Evolutionary conservation across 2,329 filamentous ascomycete species (phyloP).

Genomic region (Lasiodiplodia citricola): DNA sequence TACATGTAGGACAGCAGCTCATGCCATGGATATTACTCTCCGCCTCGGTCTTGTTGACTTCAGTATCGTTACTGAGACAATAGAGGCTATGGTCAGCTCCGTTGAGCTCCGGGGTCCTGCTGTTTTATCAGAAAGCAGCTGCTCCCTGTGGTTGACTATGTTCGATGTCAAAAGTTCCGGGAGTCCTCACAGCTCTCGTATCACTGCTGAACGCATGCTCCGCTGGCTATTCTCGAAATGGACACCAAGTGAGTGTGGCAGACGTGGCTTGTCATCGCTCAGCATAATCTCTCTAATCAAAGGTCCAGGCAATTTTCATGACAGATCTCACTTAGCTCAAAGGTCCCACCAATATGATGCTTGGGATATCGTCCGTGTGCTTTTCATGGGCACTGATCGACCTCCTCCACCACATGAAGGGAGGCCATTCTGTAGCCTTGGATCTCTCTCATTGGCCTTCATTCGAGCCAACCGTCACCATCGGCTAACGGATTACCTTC

Average conservation of each 20-base stretch:
- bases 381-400: slow-evolving; percentile 72
- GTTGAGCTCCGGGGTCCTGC: slow-evolving; percentile 84
- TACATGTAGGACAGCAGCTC: slow-evolving; percentile 78
- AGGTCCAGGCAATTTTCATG: slow-evolving; percentile 54
- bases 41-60: slow-evolving; percentile 70
- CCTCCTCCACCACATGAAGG: slow-evolving; percentile 34
- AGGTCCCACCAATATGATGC: slow-evolving; percentile 69
- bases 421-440: slow-evolving; percentile 44
- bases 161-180: slow-evolving; percentile 69
- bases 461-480: slow-evolving; percentile 47
- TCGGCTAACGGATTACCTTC: slow-evolving; percentile 56
- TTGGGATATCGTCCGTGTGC: slow-evolving; percentile 68
- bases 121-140: slow-evolving; percentile 76
- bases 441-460: slow-evolving; percentile 52
- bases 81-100: slow-evolving; percentile 74
- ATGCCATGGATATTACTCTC: slow-evolving; percentile 72
- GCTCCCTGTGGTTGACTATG: slow-evolving; percentile 73
- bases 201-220: slow-evolving; percentile 73
- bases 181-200: slow-evolving; percentile 70
- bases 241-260: slow-evolving; percentile 70
- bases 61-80: slow-evolving; percentile 68
- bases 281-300: not conserved
- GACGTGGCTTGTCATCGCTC: slow-evolving; percentile 29
- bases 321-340: slow-evolving; percentile 69
- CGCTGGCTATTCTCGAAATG: slow-evolving; percentile 84